These are phyloP conservation scores for Ophiocordyceps australis DNA, from an alignment of 2,329 filamentous ascomycete species.

Conservation along the genomic window DNA sequence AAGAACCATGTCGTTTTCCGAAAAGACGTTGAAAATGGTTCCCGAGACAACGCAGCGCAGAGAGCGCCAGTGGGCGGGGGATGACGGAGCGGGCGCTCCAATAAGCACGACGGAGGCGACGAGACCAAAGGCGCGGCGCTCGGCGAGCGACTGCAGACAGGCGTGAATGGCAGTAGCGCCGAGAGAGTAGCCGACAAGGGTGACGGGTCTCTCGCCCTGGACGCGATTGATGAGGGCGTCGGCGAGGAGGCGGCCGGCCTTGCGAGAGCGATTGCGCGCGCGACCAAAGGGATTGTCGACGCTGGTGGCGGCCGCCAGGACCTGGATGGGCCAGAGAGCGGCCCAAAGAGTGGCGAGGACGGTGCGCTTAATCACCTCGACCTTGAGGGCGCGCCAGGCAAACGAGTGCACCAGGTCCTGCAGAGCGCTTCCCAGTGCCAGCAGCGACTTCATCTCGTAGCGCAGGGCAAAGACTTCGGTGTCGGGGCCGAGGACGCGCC, in stretches of 20 bases:
- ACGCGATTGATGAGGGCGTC: slow-evolving; percentile 68
- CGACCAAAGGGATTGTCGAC: slow-evolving; percentile 73
- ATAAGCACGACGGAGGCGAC: slow-evolving; percentile 73
- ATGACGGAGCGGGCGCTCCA: slow-evolving; percentile 60
- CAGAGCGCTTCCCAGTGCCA: slow-evolving; percentile 59
- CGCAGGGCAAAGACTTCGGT: slow-evolving; percentile 71
- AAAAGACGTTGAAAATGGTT: slow-evolving; percentile 74
- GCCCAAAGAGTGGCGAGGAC: slow-evolving; percentile 50
- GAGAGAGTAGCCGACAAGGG: slow-evolving; percentile 64
- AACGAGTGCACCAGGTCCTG: slow-evolving; percentile 53
- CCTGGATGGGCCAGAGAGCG: slow-evolving; percentile 50
- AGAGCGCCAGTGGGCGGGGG: slow-evolving; percentile 53
- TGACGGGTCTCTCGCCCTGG: slow-evolving; percentile 68
- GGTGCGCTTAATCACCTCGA: slow-evolving; percentile 56
- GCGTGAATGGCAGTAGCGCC: slow-evolving; percentile 70
- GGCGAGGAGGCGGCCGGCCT: slow-evolving; percentile 62
- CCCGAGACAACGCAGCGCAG: slow-evolving; percentile 67
- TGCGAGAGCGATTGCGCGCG: slow-evolving; percentile 59
- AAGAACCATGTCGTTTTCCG: slow-evolving; percentile 72
- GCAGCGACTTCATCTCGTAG: slow-evolving; percentile 63
- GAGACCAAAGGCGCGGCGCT: slow-evolving; percentile 64
- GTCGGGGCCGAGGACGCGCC: slow-evolving; percentile 53
- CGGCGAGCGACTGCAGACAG: slow-evolving; percentile 59
- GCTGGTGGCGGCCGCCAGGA: slow-evolving; percentile 47
- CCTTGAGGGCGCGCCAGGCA: slow-evolving; percentile 57